Percentiles rank a stretch among this genome's conserved stretches.
Conservation (phyloP, 495 filamentous ascomycete genomes). For the Daldinia grandis region DNA sequence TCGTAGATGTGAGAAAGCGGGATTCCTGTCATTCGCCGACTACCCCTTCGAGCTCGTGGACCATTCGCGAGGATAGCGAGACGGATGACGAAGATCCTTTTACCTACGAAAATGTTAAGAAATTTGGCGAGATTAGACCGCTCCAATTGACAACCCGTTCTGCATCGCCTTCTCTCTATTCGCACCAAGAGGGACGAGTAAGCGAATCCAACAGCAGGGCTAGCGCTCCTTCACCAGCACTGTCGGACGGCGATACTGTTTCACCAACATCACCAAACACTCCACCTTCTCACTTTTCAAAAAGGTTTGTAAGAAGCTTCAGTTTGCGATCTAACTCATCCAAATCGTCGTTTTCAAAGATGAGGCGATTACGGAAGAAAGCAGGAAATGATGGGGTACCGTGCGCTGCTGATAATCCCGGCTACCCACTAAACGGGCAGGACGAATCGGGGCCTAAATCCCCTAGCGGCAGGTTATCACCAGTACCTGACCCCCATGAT, state of each 20-base stretch:
- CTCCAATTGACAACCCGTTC: slow-evolving; percentile 39
- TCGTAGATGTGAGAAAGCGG: slow-evolving; percentile 50
- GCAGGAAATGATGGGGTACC: slow-evolving; percentile 21
- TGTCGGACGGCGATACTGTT: slow-evolving; percentile 39
- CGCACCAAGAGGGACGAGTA: slow-evolving; percentile 40
- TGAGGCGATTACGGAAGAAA: slow-evolving; percentile 51
- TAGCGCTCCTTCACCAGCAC: slow-evolving; percentile 37
- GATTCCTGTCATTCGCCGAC: slow-evolving; percentile 65
- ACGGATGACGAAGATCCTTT: slow-evolving; percentile 45
- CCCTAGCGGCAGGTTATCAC: slow-evolving; percentile 36
- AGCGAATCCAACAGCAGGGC: slow-evolving; percentile 46
- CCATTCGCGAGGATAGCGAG: slow-evolving; percentile 55
- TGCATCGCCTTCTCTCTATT: slow-evolving; percentile 39
- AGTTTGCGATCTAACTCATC: slow-evolving; percentile 47
- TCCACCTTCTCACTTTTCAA: slow-evolving; percentile 45
- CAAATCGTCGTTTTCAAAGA: slow-evolving; percentile 35
- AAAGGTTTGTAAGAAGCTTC: slow-evolving; percentile 50
- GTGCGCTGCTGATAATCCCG: slow-evolving; percentile 27
- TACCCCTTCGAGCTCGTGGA: slow-evolving; percentile 54
- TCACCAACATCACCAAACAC: slow-evolving; percentile 47
- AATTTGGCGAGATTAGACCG: slow-evolving; percentile 30
- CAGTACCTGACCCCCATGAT: slow-evolving; percentile 34
- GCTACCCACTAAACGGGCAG: slow-evolving; percentile 42
- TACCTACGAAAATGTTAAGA: slow-evolving; percentile 48
- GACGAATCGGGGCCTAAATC: slow-evolving; percentile 37